Evolutionary conservation across 2,329 filamentous ascomycete genomes (phyloP).

Genomic region (Xylariaceae sp.): DNA sequence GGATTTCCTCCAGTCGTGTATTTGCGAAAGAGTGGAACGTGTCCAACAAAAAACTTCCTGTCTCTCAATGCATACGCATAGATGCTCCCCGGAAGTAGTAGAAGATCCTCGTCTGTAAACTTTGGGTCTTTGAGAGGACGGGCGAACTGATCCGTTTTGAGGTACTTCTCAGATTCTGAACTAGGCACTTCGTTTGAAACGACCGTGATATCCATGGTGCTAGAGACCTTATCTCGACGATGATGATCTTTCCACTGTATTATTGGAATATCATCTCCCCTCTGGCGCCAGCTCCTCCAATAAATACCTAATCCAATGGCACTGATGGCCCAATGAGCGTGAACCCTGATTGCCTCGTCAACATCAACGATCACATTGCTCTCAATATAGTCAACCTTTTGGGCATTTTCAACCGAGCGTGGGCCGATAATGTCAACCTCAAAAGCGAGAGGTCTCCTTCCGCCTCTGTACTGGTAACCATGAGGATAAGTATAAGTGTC

Average conservation of each 20-base stretch:
- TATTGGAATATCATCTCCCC: slow-evolving; percentile 2
- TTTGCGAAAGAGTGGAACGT: background rate
- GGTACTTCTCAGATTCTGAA: background rate
- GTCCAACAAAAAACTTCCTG: slow-evolving; percentile 4
- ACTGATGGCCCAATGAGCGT: no score
- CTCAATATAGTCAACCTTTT: slow-evolving; percentile 3
- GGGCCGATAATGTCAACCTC: no score
- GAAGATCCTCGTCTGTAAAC: background rate
- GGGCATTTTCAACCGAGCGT: background rate
- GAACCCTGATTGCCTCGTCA: slow-evolving; percentile 3
- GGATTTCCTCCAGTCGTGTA: background rate
- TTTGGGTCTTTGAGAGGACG: background rate
- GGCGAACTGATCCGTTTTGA: no score
- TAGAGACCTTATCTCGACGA: background rate
- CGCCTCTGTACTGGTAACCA: no score
- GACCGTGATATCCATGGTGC: no score
- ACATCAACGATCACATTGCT: slow-evolving; percentile 7
- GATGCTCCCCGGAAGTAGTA: background rate
- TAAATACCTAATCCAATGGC: no score
- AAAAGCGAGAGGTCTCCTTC: no score
- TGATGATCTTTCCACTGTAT: slow-evolving; percentile 1
- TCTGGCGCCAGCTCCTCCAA: no score
- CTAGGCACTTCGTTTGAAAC: background rate
- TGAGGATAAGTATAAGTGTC: no score
- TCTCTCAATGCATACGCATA: slow-evolving; percentile 6